A percentile compares a stretch with the other conserved stretches of the same genome.
Conservation (phyloP, 371 early-diverging fungal genomes). For the Umbelopsis sp. region DNA sequence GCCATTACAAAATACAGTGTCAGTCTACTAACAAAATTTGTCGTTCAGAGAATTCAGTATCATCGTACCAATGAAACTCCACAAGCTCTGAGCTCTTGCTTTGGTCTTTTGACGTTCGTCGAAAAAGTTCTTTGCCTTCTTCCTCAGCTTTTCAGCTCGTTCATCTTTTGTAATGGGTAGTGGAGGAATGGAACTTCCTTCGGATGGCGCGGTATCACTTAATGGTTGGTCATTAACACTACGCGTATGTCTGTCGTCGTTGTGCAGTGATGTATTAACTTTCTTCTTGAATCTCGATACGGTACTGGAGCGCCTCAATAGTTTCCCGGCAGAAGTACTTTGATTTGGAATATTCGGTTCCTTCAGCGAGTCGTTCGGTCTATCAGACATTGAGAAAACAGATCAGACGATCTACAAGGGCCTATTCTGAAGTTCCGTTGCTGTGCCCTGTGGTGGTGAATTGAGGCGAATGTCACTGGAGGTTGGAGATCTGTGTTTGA, state of each 20-base stretch:
- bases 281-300: slow-evolving; percentile 17
- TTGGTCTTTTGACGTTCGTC: slow-evolving; percentile 81
- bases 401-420: slow-evolving; percentile 12
- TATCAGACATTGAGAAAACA: slow-evolving; percentile 13
- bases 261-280: background rate
- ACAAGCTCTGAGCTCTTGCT: slow-evolving; percentile 69
- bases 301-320: slow-evolving; percentile 5
- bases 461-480: background rate
- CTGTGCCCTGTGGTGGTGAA: background rate
- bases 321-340: slow-evolving; percentile 2
- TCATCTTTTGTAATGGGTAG: slow-evolving; percentile 38
- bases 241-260: slow-evolving; percentile 1
- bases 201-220: background rate
- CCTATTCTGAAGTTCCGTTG: background rate
- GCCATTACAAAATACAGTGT: background rate
- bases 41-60: background rate
- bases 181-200: background rate
- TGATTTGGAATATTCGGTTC: background rate
- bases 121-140: slow-evolving; percentile 76
- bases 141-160: slow-evolving; percentile 60
- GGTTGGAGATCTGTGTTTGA: background rate
- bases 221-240: background rate
- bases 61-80: slow-evolving; percentile 68
- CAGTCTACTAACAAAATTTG: background rate
- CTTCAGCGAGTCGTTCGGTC: slow-evolving; percentile 12